phyloP scores from a whole-genome alignment of 83 land plant genomes.

The Isoetes engelmannii region DNA sequence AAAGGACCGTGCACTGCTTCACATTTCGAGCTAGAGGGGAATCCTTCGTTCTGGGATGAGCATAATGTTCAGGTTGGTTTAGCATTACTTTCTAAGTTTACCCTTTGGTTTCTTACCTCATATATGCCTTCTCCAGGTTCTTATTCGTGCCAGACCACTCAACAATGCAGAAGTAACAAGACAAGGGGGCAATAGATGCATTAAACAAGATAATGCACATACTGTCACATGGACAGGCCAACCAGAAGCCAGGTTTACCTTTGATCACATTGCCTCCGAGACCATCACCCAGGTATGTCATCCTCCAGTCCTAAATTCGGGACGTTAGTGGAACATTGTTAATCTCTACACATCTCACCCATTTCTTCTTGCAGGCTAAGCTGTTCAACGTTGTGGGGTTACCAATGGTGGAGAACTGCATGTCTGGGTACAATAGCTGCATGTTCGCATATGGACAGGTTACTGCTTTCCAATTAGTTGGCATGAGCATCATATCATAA shows the following conservation, averaged over 20 bases:
- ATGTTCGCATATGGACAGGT: constrained; percentile 99
- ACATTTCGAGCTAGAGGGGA: constrained; percentile 76
- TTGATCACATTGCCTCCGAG: constrained; percentile 90
- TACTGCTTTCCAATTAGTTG: background rate
- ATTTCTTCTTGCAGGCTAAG: constrained; percentile 51
- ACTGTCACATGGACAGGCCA: constrained; percentile 77
- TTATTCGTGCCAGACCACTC: constrained; percentile 76
- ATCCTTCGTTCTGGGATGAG: constrained; percentile 90
- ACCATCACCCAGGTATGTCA: constrained; percentile 65
- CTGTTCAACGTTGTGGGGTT: constrained; percentile 85
- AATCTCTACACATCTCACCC: background rate
- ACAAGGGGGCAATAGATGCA: constrained; percentile 74
- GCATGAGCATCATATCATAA: constrained; percentile 1
- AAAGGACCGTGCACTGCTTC: constrained; percentile 7
- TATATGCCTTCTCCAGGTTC: constrained; percentile 39
- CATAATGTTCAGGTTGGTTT: constrained; percentile 82
- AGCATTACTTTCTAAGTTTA: background rate
- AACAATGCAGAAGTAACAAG: constrained; percentile 61
- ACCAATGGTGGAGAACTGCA: constrained; percentile 94
- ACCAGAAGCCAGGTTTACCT: constrained; percentile 94
- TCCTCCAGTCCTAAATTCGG: background rate
- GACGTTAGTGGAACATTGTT: constrained; percentile 6
- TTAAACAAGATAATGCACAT: constrained; percentile 75
- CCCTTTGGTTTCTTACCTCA: background rate
- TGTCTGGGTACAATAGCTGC: constrained; percentile 90